Evolutionary conservation across 441 rosid genomes (phyloP), one percentile per base, ranked within the genome.

Genomic region (Bruguiera hainesii): DNA sequence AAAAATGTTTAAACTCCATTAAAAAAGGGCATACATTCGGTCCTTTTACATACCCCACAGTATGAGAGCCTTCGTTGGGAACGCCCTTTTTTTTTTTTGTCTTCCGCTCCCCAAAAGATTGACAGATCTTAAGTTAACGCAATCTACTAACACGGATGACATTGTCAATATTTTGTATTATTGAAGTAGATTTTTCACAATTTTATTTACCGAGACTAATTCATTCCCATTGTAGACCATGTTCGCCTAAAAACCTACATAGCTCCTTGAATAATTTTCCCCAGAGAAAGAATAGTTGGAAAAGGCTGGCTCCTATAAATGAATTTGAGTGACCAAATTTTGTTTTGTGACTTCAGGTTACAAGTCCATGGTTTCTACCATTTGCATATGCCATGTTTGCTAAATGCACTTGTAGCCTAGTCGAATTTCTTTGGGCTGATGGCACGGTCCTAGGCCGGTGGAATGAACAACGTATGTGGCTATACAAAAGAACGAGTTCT

Each of bases 401-500:
- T 19, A 74, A 25, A 53, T 81, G 73, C 46, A 58, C 33, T 4
- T 75, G 74, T n/a, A 82, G 88, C 77, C 76, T 88, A 18, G 80
- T 21, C 0, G 96, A 91, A 64, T 84, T 81, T 73, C 58, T 86
- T 13, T 49, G 59, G 73, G 64, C 76, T 10, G 89, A 85, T 26
- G 95, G 96, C 60, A 88, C 98, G 20, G 35, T 80, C 50, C 80
- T 39, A 4, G 91, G 90, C 23, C 89, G 93, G 96, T 82, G 89
- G 87, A 85, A 86, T 30, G 88, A 84, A 18, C 90, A 85, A 75
- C 69, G 95, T 65, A 81, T 81, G 19, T 88, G 94, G 93, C 79
- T 89, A 42, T 89, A 84, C 49, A 83, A 80, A 69, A 83, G 96
- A 79, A 85, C 89, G 56, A 83, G 82, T 59, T 81, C 96, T 20